Evolutionary conservation across 164 flowering plant species (phyloP).

Genomic region (Nelumbo lutea): DNA sequence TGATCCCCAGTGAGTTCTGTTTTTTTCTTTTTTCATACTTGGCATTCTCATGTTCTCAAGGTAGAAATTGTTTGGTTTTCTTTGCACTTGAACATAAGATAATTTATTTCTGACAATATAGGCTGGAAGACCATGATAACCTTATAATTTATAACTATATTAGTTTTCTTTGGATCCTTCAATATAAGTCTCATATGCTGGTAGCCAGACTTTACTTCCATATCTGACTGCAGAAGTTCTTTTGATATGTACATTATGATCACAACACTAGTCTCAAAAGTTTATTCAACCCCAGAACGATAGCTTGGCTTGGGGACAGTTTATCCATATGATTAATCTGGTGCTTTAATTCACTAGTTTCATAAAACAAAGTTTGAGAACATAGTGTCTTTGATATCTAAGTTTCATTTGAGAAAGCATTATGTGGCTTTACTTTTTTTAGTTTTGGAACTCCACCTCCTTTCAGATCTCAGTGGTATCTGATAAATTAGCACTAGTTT

Average conservation of each 20-base stretch:
- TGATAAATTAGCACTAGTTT: too few species aligned
- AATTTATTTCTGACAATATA: not conserved
- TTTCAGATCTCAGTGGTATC: too few species aligned
- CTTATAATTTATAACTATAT: not conserved
- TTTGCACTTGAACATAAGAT: not conserved
- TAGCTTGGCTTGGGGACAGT: not conserved
- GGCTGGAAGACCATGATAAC: too few species aligned
- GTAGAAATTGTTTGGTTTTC: not conserved
- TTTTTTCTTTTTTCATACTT: not conserved
- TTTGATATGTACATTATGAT: not conserved
- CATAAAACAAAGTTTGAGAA: not conserved
- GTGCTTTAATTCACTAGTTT: not conserved
- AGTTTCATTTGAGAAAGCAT: not conserved
- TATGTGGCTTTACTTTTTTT: not conserved
- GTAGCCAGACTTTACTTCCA: not conserved
- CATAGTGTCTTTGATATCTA: not conserved
- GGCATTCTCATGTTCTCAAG: not conserved
- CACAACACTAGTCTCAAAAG: not conserved
- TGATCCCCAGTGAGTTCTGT: slow-evolving; percentile 50
- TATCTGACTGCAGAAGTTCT: not conserved
- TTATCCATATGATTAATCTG: not conserved
- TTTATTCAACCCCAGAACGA: not conserved
- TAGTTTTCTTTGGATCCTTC: not conserved
- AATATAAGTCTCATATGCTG: not conserved
- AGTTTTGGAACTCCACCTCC: not conserved